phyloP scores from a whole-genome alignment of 768 basidiomycete species.

The Nidula microcarpa region DNA sequence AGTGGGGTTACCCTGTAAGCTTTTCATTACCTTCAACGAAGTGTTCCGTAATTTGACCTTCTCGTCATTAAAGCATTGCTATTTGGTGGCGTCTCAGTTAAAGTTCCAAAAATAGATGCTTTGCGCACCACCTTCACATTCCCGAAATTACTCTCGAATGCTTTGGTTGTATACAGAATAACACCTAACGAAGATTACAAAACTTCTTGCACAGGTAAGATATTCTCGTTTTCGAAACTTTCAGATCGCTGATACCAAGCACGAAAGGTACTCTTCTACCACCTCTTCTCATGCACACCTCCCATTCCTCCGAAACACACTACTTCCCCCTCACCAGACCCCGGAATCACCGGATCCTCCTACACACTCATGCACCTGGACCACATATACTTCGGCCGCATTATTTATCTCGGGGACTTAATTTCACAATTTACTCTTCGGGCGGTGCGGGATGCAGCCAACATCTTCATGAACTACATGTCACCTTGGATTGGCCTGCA shows the following conservation, averaged over 20 bases:
- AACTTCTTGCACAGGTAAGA: constrained; percentile 31
- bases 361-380: constrained; percentile 67
- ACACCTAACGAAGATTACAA: constrained; percentile 22
- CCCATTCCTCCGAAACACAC: constrained; percentile 60
- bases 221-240: neutral
- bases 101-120: constrained; percentile 23
- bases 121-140: constrained; percentile 44
- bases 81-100: constrained; percentile 27
- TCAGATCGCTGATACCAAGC: too few species aligned
- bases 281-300: constrained; percentile 65
- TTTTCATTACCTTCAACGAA: constrained; percentile 2
- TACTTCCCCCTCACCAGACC: constrained; percentile 51
- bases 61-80: too few species aligned
- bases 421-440: constrained; percentile 58
- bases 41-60: too few species aligned
- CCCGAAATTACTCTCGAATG: constrained; percentile 54
- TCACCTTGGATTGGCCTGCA: constrained; percentile 69
- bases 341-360: constrained; percentile 35
- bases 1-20: constrained; percentile 43
- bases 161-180: constrained; percentile 64
- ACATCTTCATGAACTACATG: constrained; percentile 30
- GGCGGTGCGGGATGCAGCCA: constrained; percentile 45
- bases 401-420: constrained; percentile 31
- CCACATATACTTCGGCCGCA: constrained; percentile 54
- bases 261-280: constrained; percentile 54